phyloP scores from a whole-genome alignment of 495 filamentous ascomycete genomes.

The Xylaria castorea region DNA sequence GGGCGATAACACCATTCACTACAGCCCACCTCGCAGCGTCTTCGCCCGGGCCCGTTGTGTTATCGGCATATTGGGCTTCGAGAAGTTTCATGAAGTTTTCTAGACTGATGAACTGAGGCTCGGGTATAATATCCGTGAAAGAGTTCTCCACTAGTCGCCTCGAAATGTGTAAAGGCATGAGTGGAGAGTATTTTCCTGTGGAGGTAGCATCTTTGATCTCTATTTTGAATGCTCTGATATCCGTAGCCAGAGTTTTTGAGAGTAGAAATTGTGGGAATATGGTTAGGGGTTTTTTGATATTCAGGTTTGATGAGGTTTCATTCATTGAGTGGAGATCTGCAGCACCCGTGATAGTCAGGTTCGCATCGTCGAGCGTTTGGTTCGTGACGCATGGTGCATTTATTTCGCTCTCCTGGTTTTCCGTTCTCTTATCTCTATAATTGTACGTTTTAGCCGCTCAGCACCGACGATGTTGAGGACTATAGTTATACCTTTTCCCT shows the following conservation, averaged over 20 bases:
- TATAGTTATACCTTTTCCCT: conserved; percentile 11
- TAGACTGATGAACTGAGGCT: background rate
- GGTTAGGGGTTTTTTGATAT: background rate
- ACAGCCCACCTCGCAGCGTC: conserved; percentile 9
- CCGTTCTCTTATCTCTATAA: background rate
- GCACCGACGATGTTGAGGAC: background rate
- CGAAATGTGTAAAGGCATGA: conserved; percentile 11
- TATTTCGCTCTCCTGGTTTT: background rate
- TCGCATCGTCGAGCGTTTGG: background rate
- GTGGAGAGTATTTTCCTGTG: background rate
- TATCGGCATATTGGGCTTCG: conserved; percentile 11
- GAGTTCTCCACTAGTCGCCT: background rate
- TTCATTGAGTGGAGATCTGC: background rate
- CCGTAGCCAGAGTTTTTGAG: background rate
- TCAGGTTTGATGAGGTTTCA: background rate
- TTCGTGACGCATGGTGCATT: background rate
- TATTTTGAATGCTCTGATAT: background rate
- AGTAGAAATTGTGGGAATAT: conserved; percentile 21
- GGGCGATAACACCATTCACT: conserved; percentile 4
- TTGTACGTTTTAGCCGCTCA: background rate
- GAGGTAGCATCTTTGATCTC: background rate
- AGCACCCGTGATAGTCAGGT: background rate
- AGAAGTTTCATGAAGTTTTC: background rate
- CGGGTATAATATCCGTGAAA: background rate
- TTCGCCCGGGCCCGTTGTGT: background rate